phyloP scores from a whole-genome alignment of 2,329 filamentous ascomycete genomes.

The Calycina marina region DNA sequence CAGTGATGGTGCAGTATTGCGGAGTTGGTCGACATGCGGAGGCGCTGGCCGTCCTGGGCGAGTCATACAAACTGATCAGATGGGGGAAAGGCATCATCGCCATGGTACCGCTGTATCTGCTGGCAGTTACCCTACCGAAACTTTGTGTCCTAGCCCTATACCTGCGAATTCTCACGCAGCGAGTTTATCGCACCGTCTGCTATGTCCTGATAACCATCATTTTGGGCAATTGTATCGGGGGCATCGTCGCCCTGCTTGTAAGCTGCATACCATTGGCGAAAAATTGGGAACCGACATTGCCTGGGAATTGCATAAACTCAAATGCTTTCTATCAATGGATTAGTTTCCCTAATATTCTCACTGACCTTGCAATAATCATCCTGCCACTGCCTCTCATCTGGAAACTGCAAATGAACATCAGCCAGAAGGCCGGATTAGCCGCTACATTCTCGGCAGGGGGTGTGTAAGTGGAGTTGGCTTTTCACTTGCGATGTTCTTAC shows the following conservation, averaged over 20 bases:
- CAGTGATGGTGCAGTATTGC: background rate
- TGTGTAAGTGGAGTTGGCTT: background rate
- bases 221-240: background rate
- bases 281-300: background rate
- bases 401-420: background rate
- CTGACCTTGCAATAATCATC: constrained; percentile 1
- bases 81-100: background rate
- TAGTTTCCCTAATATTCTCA: constrained; percentile 2
- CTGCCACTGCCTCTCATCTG: background rate
- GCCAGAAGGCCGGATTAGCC: background rate
- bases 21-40: background rate
- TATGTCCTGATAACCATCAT: background rate
- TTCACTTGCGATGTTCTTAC: background rate
- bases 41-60: background rate
- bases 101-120: background rate
- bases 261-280: background rate
- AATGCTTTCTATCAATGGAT: background rate
- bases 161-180: background rate
- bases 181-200: background rate
- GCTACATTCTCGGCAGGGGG: constrained; percentile 1
- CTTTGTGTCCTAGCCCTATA: background rate
- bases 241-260: background rate
- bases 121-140: background rate
- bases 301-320: background rate
- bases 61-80: background rate